Base-by-base conservation (phyloP, 2,329 filamentous ascomycete species). In the Aspergillus sergii region DNA sequence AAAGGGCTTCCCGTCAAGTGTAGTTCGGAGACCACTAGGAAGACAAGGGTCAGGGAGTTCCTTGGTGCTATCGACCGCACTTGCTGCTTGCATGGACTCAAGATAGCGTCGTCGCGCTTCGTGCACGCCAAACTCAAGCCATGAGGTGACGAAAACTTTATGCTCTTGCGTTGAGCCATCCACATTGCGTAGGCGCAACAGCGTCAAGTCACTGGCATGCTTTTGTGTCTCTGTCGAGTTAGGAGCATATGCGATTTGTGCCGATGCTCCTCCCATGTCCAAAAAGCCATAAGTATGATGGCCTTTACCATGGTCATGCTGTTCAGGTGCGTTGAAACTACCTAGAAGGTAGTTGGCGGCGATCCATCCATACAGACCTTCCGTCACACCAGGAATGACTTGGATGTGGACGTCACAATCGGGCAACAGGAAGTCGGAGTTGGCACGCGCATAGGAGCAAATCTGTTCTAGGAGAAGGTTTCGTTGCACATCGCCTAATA, bases 211-310 rank as follows among this genome's bases (percentile, higher is more conserved):
- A 66, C 97, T 86, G 0, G 92, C 90, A 76, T 99, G 96, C 73
- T 93, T 95, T 72, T 89, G 86, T 1, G 93, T 89, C 76, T 99
- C 95, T 1, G 95, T 98, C 4, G 86, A 81, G 78, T 99, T 99
- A 1, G 95, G 95, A 2, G 94, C 94, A 77, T 99, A 99, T 0
- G 96, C 95, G 73, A 99, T 98, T 79, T 99, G 95, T 19, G 95
- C 94, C 0, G 94, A 98, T 30, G 95, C 95, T 58, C 95, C 95
- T 57, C 95, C 95, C 96, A 99, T 99, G 75, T 99, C 95, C 64
- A 99, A 82, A 73, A 99, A 99, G 0, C 95, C 95, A 77, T 98
- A 99, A 0, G 95, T 99, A 73, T 94, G 91, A 75, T 98, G 95
- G 30, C 86, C 88, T 68, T 96, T 93, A 58, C 93, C 93, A 76